Conservation (phyloP, 2,329 filamentous ascomycete genomes). For the Hyphodiscus sp. region DNA sequence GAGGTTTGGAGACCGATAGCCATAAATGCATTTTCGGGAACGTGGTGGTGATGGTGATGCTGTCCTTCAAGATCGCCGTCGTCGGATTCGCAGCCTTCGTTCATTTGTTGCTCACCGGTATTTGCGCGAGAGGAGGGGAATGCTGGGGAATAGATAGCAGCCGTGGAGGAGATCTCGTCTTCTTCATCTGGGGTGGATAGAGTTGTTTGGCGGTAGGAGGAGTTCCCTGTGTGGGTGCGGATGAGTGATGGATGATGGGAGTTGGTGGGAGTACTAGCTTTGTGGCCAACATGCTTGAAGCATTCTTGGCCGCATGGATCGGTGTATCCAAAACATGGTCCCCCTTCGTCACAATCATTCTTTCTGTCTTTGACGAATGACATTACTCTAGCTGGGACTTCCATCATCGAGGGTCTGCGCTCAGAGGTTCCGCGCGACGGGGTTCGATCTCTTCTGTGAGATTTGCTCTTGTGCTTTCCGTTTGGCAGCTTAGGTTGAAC, state of each 20-base stretch:
- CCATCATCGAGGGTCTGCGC: slow-evolving; percentile 47
- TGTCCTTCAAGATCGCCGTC: slow-evolving; percentile 25
- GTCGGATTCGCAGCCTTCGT: slow-evolving; percentile 13
- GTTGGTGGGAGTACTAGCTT: slow-evolving; percentile 16
- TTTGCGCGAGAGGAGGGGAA: slow-evolving; percentile 1
- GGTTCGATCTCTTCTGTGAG: background rate
- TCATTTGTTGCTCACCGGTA: slow-evolving; percentile 3
- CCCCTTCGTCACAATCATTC: slow-evolving; percentile 52
- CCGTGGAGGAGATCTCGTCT: background rate
- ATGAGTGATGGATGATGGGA: slow-evolving; percentile 6
- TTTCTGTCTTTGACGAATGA: slow-evolving; percentile 63
- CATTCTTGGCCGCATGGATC: slow-evolving; percentile 62
- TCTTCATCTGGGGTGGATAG: slow-evolving; percentile 2
- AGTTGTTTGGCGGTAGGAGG: slow-evolving; percentile 1
- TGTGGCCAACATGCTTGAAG: slow-evolving; percentile 49
- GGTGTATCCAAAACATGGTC: slow-evolving; percentile 57
- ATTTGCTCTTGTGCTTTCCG: background rate
- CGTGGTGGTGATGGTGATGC: slow-evolving; percentile 78
- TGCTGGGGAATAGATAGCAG: background rate
- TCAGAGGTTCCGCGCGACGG: background rate
- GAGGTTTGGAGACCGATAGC: slow-evolving; percentile 95
- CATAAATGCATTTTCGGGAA: slow-evolving; percentile 87
- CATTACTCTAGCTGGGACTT: slow-evolving; percentile 50
- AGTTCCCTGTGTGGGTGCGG: slow-evolving; percentile 12
- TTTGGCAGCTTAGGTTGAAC: background rate